phyloP scores from a whole-genome alignment of 495 filamentous ascomycete species.

The Penicillium arizonense region DNA sequence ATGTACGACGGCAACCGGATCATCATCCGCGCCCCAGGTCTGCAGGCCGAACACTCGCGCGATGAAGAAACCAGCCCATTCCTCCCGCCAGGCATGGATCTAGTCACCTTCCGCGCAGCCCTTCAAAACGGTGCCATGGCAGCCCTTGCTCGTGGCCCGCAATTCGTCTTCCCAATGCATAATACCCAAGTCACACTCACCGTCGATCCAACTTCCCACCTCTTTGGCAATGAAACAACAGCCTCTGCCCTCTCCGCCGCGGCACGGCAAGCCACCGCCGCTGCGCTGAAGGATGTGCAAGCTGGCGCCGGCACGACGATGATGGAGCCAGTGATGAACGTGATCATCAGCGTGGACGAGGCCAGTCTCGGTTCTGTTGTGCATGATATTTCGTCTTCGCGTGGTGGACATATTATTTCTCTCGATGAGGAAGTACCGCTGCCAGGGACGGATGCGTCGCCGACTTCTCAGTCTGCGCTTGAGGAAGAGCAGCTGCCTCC shows the following conservation, averaged over 20 bases:
- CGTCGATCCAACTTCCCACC: constrained; percentile 62
- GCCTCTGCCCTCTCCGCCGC: constrained; percentile 75
- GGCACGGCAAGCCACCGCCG: constrained; percentile 66
- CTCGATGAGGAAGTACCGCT: constrained; percentile 61
- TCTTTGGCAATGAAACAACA: constrained; percentile 66
- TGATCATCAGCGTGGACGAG: constrained; percentile 81
- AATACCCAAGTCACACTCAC: constrained; percentile 64
- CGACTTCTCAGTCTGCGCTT: constrained; percentile 5
- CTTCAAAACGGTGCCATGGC: constrained; percentile 78
- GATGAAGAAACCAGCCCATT: constrained; percentile 35
- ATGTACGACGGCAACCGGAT: constrained; percentile 57
- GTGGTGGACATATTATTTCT: constrained; percentile 83
- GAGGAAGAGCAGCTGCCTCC: constrained; percentile 28
- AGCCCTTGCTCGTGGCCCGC: constrained; percentile 80
- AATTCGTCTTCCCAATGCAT: constrained; percentile 72
- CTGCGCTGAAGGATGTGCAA: constrained; percentile 56
- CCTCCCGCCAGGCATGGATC: constrained; percentile 58
- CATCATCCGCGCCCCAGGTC: constrained; percentile 48
- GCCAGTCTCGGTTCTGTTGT: constrained; percentile 78
- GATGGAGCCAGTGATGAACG: constrained; percentile 92
- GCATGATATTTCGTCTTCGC: constrained; percentile 77
- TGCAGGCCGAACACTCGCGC: constrained; percentile 39
- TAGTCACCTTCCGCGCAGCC: constrained; percentile 58
- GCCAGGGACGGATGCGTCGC: constrained; percentile 22
- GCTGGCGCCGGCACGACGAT: constrained; percentile 51